A percentile compares a stretch with the other conserved stretches of the same genome.
phyloP scores from a whole-genome alignment of 2,329 filamentous ascomycete genomes.

The Chrysoporthe deuterocubensis region DNA sequence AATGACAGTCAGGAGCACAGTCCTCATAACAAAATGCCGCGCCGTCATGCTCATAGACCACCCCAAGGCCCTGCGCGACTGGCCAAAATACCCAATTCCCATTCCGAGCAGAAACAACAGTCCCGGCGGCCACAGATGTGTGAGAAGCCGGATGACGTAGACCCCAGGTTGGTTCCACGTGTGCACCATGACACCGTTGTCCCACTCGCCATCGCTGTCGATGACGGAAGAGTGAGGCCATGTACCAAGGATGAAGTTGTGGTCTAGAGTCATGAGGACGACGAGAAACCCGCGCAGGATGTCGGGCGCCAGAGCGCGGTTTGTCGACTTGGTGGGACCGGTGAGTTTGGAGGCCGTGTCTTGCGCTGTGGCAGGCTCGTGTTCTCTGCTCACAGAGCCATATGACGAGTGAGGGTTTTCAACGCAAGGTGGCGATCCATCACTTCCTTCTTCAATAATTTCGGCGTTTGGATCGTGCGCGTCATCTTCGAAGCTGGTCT shows the following conservation, averaged over 20 bases:
- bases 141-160: constrained; percentile 46
- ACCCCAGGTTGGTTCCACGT: constrained; percentile 44
- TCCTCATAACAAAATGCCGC: constrained; percentile 45
- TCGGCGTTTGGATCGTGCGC: constrained; percentile 17
- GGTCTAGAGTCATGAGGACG: constrained; percentile 50
- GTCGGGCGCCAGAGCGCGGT: constrained; percentile 47
- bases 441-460: background rate
- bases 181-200: constrained; percentile 39
- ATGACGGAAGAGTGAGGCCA: constrained; percentile 47
- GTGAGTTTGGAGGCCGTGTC: constrained; percentile 8
- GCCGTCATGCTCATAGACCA: constrained; percentile 43
- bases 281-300: constrained; percentile 50
- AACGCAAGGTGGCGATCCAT: background rate
- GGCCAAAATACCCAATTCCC: constrained; percentile 49
- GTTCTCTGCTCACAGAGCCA: constrained; percentile 10
- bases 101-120: constrained; percentile 52
- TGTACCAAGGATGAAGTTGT: constrained; percentile 43
- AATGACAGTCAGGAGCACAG: constrained; percentile 41
- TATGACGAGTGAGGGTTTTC: background rate
- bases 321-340: constrained; percentile 13
- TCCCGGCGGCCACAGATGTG: constrained; percentile 50
- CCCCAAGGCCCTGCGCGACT: constrained; percentile 45
- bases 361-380: constrained; percentile 1
- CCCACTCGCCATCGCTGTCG: constrained; percentile 37
- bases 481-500: constrained; percentile 31